phyloP scores from a whole-genome alignment of 768 basidiomycete species.

The Collybia nuda region DNA sequence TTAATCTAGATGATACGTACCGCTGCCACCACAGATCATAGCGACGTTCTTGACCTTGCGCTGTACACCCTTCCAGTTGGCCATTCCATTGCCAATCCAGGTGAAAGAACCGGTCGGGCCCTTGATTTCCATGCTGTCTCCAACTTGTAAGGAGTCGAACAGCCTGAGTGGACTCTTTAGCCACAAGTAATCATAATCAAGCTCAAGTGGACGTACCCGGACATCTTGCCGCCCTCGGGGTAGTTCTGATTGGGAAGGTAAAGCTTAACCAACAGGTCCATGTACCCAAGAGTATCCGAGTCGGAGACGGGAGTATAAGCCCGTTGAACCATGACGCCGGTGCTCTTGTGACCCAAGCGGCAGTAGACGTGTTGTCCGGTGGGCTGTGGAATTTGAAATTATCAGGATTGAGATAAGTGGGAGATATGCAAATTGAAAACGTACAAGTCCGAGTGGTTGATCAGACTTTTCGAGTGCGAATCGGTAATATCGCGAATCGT shows the following conservation, averaged over 20 bases:
- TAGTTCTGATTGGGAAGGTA: too few relatives aligned
- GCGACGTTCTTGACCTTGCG: constrained; percentile 42
- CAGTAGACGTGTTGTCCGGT: constrained; percentile 61
- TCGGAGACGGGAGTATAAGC: constrained; percentile 60
- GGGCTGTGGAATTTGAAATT: constrained; percentile 17
- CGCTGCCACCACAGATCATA: constrained; percentile 59
- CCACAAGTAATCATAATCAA: too few relatives aligned
- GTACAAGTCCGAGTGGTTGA: constrained; percentile 44
- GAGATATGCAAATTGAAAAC: too few relatives aligned
- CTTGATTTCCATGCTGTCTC: constrained; percentile 54
- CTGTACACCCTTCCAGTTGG: constrained; percentile 33
- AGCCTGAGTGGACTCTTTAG: too few relatives aligned
- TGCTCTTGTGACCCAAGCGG: constrained; percentile 37
- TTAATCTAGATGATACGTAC: constrained; percentile 17
- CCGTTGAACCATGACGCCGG: constrained; percentile 46
- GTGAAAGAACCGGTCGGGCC: constrained; percentile 60
- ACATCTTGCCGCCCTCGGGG: too few relatives aligned
- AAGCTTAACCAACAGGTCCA: constrained; percentile 53
- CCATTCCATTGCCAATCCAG: constrained; percentile 44
- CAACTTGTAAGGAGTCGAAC: constrained; percentile 21
- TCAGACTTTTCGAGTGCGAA: constrained; percentile 41
- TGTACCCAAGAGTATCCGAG: constrained; percentile 36
- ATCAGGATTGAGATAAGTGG: too few relatives aligned
- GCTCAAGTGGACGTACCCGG: constrained; percentile 33
- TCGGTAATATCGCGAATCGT: constrained; percentile 49